Percentiles rank a stretch among this genome's conserved stretches.
These are phyloP conservation scores for Phoenix roebelenii DNA, from an alignment of 176 grass and related monocot species.

Conservation along the genomic window DNA sequence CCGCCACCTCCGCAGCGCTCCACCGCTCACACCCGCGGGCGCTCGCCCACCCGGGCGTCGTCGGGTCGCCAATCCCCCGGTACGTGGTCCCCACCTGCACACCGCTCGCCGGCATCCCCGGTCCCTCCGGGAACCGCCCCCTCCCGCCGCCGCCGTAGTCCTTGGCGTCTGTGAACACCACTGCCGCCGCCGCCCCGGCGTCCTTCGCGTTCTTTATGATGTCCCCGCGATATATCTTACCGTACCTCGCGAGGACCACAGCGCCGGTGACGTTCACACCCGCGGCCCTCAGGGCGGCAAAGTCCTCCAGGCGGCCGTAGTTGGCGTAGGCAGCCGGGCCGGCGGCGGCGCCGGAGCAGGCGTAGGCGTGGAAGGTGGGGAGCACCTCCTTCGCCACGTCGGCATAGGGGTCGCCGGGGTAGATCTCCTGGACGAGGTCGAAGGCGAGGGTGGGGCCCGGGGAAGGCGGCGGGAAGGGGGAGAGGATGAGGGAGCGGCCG, in stretches of 20 bases:
- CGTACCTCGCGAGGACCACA: conserved; percentile 59
- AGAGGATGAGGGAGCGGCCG: conserved; percentile 52
- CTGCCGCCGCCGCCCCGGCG: conserved; percentile 52
- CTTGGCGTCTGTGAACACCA: conserved; percentile 70
- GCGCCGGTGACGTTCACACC: conserved; percentile 65
- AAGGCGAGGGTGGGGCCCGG: conserved; percentile 17
- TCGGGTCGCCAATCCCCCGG: conserved; percentile 55
- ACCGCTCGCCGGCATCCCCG: conserved; percentile 65
- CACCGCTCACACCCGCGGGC: conserved; percentile 51
- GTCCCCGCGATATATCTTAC: conserved; percentile 74
- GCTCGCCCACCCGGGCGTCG: conserved; percentile 69
- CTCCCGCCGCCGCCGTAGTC: conserved; percentile 41
- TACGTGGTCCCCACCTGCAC: conserved; percentile 74
- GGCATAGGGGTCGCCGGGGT: conserved; percentile 43
- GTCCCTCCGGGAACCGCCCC: conserved; percentile 48
- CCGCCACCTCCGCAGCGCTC: conserved; percentile 41
- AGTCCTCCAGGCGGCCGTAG: conserved; percentile 82
- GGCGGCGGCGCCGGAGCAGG: conserved; percentile 47
- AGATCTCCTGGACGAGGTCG: conserved; percentile 49
- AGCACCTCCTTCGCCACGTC: conserved; percentile 28
- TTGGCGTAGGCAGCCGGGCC: conserved; percentile 68
- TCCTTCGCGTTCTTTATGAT: conserved; percentile 54
- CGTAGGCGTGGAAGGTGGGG: conserved; percentile 78
- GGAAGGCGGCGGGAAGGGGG: conserved; percentile 5
- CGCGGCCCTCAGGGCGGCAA: conserved; percentile 34